phyloP scores from a whole-genome alignment of 176 grass and related monocot genomes.

The Phoenix dactylifera region DNA sequence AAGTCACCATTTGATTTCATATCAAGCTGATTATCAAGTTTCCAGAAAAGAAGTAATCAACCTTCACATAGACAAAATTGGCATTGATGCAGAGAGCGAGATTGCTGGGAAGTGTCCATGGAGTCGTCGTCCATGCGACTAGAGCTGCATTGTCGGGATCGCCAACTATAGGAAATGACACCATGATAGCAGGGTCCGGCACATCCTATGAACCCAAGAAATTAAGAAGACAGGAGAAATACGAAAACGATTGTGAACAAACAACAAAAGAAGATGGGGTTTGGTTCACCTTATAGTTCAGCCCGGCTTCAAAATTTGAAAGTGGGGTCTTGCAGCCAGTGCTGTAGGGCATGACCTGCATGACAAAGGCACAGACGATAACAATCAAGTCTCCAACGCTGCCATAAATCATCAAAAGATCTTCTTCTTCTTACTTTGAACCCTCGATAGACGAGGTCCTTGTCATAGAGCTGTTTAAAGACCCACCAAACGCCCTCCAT shows the following conservation, averaged over 20 bases:
- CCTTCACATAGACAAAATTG: constrained; percentile 74
- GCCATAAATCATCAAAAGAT: too few species aligned
- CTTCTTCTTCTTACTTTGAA: constrained; percentile 46
- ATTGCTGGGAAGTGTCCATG: constrained; percentile 96
- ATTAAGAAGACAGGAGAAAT: not conserved
- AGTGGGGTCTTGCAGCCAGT: constrained; percentile 89
- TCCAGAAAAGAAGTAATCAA: constrained; percentile 3
- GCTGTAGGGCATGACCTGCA: constrained; percentile 97
- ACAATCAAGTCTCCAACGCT: not conserved
- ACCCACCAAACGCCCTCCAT: constrained; percentile 98
- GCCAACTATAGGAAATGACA: constrained; percentile 62
- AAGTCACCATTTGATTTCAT: too few species aligned
- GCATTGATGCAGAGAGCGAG: constrained; percentile 93
- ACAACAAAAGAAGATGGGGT: not conserved
- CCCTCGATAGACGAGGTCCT: constrained; percentile 74
- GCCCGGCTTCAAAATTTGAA: constrained; percentile 85
- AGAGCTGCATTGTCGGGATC: constrained; percentile 62
- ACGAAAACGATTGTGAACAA: not conserved
- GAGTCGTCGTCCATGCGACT: constrained; percentile 96
- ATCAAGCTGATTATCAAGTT: too few species aligned
- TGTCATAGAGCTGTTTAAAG: constrained; percentile 61
- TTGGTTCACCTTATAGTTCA: constrained; percentile 66
- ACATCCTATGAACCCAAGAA: constrained; percentile 41
- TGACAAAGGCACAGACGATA: constrained; percentile 10
- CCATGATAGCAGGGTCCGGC: constrained; percentile 77